These are phyloP conservation scores for Diaporthe sp. DNA, from an alignment of 2,329 filamentous ascomycete species.

Conservation along the genomic window DNA sequence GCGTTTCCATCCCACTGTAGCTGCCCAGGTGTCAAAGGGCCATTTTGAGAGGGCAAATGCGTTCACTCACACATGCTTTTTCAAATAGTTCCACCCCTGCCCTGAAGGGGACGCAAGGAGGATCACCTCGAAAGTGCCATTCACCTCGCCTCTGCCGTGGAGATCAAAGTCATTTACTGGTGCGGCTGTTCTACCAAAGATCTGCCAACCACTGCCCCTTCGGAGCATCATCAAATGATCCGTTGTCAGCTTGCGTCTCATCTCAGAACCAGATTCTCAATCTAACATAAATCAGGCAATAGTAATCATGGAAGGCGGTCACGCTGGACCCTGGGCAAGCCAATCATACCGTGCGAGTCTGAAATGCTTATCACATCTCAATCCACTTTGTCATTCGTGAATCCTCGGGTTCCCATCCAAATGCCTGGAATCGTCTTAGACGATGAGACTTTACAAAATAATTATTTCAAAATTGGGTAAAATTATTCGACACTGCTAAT, in stretches of 20 bases:
- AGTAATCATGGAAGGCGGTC: background rate
- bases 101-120: background rate
- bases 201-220: background rate
- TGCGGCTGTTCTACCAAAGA: background rate
- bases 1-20: too few relatives aligned
- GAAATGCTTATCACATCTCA: too few relatives aligned
- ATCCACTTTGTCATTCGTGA: background rate
- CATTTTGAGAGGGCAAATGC: too few relatives aligned
- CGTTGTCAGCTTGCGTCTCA: conserved; percentile 1
- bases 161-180: background rate
- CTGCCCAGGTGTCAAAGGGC: too few relatives aligned
- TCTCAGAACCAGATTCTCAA: background rate
- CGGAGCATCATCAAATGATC: background rate
- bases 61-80: too few relatives aligned
- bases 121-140: background rate
- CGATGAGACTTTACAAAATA: background rate
- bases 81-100: too few relatives aligned
- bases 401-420: too few relatives aligned
- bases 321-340: background rate
- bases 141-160: background rate
- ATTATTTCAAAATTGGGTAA: background rate
- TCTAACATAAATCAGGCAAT: background rate
- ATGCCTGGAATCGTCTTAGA: background rate
- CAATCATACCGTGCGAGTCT: background rate
- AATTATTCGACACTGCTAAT: background rate